Evolutionary conservation across 768 basidiomycete genomes (phyloP).

Genomic region (Rhodosporidiobolus odoratus): DNA sequence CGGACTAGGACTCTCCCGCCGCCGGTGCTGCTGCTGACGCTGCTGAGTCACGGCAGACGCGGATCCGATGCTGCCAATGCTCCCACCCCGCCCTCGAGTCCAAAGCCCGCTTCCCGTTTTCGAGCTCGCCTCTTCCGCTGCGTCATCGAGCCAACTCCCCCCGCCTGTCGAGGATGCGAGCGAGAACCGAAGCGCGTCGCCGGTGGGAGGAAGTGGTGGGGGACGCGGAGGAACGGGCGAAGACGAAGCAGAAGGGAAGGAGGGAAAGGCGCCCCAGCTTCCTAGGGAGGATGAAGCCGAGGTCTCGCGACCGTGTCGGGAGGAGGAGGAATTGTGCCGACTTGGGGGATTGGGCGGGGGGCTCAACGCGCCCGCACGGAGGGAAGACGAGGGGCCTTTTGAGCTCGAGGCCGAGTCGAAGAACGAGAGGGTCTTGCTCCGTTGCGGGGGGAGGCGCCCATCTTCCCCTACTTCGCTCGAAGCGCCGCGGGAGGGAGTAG

Average conservation of each 20-base stretch:
- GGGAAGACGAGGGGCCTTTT: not conserved
- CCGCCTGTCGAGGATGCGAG: constrained; percentile 8
- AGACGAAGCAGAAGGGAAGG: not conserved
- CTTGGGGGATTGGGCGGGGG: constrained; percentile 34
- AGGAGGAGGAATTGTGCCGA: constrained; percentile 14
- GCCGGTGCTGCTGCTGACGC: no score
- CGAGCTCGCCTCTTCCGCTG: not conserved
- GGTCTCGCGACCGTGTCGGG: not conserved
- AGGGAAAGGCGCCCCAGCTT: not conserved
- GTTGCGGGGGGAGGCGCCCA: not conserved
- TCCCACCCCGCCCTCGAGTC: not conserved
- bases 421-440: constrained; percentile 34
- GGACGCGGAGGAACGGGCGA: not conserved
- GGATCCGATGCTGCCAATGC: constrained; percentile 9
- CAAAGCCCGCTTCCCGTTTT: not conserved
- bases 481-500: not conserved
- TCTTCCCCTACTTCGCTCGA: not conserved
- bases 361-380: not conserved
- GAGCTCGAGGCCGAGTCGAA: constrained; percentile 18
- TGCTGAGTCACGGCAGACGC: no score
- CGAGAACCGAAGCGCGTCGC: not conserved
- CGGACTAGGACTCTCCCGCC: not conserved
- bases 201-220: not conserved
- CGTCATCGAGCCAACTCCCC: constrained; percentile 14
- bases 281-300: not conserved